Conservation (phyloP, 2,329 filamentous ascomycete species). For the Penicillium sp. region DNA sequence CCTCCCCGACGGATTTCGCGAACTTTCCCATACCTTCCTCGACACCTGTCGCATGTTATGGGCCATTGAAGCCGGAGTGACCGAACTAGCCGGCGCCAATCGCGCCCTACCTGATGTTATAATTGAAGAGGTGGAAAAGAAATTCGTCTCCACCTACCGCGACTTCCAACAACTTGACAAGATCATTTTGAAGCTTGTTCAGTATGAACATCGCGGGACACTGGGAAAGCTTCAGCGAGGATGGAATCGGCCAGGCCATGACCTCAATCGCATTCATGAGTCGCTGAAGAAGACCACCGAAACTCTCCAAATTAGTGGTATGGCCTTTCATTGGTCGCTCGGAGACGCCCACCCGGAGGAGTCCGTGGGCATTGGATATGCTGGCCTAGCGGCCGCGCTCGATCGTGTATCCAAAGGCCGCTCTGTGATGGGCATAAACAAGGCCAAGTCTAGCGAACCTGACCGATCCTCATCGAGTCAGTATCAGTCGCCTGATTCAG, state of each 20-base stretch:
- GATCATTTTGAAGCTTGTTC: slow-evolving; percentile 61
- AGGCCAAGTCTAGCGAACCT: slow-evolving; percentile 24
- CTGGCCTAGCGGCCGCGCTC: slow-evolving; percentile 64
- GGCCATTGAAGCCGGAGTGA: slow-evolving; percentile 66
- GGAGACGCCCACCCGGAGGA: slow-evolving; percentile 60
- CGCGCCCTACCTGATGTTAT: slow-evolving; percentile 61
- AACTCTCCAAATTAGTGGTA: slow-evolving; percentile 62
- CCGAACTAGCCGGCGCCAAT: slow-evolving; percentile 52
- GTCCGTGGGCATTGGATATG: slow-evolving; percentile 65
- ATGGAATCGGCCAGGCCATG: slow-evolving; percentile 47
- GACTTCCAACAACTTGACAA: slow-evolving; percentile 66
- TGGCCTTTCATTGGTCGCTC: slow-evolving; percentile 67
- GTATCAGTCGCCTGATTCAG: not conserved
- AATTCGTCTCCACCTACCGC: slow-evolving; percentile 60
- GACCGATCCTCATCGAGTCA: slow-evolving; percentile 5
- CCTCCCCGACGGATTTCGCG: slow-evolving; percentile 57
- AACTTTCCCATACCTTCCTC: slow-evolving; percentile 65
- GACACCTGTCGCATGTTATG: slow-evolving; percentile 66
- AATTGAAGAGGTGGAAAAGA: slow-evolving; percentile 62
- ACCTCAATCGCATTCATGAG: slow-evolving; percentile 36
- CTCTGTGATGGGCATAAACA: slow-evolving; percentile 35
- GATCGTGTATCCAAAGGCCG: slow-evolving; percentile 45
- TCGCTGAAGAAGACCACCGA: slow-evolving; percentile 61
- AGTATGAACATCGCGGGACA: slow-evolving; percentile 61
- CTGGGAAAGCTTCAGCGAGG: slow-evolving; percentile 61